Evolutionary conservation across 2,329 filamentous ascomycete species (phyloP).

Genomic region (Pezicula neosporulosa): DNA sequence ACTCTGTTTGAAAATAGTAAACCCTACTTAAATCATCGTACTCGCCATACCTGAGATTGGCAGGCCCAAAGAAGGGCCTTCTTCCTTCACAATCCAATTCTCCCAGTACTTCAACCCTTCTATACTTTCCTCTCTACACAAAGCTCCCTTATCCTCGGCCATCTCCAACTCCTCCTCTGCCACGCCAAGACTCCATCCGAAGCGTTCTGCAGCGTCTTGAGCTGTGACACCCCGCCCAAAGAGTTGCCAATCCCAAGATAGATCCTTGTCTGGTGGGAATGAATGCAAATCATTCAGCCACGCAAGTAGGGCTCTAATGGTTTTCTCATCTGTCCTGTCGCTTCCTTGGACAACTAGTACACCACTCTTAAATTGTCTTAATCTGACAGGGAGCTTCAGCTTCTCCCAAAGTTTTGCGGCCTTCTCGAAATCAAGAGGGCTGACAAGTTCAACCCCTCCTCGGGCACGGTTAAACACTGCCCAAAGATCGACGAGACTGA

Average conservation of each 20-base stretch:
- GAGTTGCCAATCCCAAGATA: slow-evolving; percentile 69
- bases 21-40: no score
- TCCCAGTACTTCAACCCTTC: slow-evolving; percentile 93
- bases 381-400: slow-evolving; percentile 77
- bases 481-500: slow-evolving; percentile 88
- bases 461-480: slow-evolving; percentile 90
- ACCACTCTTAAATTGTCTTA: slow-evolving; percentile 87
- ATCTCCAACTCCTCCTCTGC: slow-evolving; percentile 95
- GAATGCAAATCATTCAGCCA: slow-evolving; percentile 76
- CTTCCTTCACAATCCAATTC: slow-evolving; percentile 46
- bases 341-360: slow-evolving; percentile 89
- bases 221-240: slow-evolving; percentile 88
- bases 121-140: slow-evolving; percentile 89
- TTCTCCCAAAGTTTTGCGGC: slow-evolving; percentile 86
- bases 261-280: slow-evolving; percentile 59
- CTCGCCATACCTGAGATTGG: no score
- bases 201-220: slow-evolving; percentile 82
- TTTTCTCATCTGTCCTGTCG: slow-evolving; percentile 88
- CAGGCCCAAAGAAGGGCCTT: neutral
- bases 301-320: slow-evolving; percentile 67
- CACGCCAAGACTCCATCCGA: slow-evolving; percentile 96
- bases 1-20: no score
- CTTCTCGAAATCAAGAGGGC: slow-evolving; percentile 86
- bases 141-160: slow-evolving; percentile 83
- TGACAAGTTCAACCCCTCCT: slow-evolving; percentile 91